Conservation (phyloP, 2,329 filamentous ascomycete genomes). For the Trichoderma breve region DNA sequence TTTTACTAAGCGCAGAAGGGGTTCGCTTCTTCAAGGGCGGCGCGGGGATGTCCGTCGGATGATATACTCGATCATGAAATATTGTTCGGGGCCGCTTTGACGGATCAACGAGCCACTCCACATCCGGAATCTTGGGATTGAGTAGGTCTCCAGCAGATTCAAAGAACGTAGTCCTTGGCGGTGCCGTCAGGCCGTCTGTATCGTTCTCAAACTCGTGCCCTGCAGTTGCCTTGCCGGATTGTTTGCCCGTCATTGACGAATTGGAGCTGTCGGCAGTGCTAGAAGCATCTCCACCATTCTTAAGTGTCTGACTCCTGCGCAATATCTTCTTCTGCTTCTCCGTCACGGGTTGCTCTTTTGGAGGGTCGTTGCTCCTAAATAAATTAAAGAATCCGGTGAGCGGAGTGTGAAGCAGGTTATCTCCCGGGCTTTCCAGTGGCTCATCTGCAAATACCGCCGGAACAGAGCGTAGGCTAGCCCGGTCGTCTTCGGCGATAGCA, state of each 20-base stretch:
- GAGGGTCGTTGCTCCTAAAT: constrained; percentile 60
- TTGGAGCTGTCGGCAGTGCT: constrained; percentile 23
- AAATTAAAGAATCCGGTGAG: constrained; percentile 68
- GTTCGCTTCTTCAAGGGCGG: constrained; percentile 63
- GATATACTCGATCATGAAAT: constrained; percentile 95
- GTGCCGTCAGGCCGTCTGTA: constrained; percentile 57
- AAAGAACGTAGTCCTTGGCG: constrained; percentile 88
- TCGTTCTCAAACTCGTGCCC: constrained; percentile 50
- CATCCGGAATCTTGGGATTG: constrained; percentile 80
- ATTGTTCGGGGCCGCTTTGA: constrained; percentile 80
- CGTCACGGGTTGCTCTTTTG: constrained; percentile 49
- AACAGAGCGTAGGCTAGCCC: constrained; percentile 52
- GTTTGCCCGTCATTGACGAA: constrained; percentile 19
- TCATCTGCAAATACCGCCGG: constrained; percentile 32
- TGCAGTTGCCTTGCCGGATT: constrained; percentile 43
- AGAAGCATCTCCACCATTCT: constrained; percentile 28
- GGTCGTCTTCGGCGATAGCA: constrained; percentile 66
- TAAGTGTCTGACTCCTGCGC: constrained; percentile 68
- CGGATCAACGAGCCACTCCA: constrained; percentile 81
- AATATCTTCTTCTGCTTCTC: constrained; percentile 69
- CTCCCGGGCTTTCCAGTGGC: constrained; percentile 29
- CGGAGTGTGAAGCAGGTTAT: constrained; percentile 44
- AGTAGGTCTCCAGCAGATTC: constrained; percentile 92
- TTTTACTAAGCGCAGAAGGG: constrained; percentile 37
- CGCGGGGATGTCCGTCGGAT: constrained; percentile 86